Conservation (phyloP, 1,284 basidiomycete genomes). For the Salmacisia buchloeana region DNA sequence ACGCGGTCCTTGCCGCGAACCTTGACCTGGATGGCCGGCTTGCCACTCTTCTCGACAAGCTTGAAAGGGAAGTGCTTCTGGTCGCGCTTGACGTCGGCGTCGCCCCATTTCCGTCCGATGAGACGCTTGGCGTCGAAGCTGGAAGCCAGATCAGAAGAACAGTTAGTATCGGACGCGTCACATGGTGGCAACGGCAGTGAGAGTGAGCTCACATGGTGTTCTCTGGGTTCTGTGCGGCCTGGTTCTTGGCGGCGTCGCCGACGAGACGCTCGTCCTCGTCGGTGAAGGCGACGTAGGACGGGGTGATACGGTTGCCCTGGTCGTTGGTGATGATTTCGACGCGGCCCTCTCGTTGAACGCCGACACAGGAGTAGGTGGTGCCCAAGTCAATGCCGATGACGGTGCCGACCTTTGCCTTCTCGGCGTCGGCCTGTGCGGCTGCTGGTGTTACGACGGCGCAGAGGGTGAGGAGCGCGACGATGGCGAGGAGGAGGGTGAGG, state of each 20-base stretch:
- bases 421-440: slow-evolving; percentile 37
- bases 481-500: slow-evolving; percentile 7
- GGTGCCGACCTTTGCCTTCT: slow-evolving; percentile 64
- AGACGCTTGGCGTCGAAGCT: slow-evolving; percentile 91
- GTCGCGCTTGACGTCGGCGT: slow-evolving; percentile 55
- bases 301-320: slow-evolving; percentile 55
- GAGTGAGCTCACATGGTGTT: slow-evolving; percentile 65
- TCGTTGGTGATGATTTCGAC: slow-evolving; percentile 51
- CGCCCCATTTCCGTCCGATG: slow-evolving; percentile 61
- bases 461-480: slow-evolving; percentile 7
- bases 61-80: slow-evolving; percentile 49
- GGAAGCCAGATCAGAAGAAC: neutral
- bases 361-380: slow-evolving; percentile 57
- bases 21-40: slow-evolving; percentile 49
- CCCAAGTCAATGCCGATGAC: slow-evolving; percentile 76
- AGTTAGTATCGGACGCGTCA: neutral
- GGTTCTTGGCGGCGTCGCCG: slow-evolving; percentile 62
- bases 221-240: slow-evolving; percentile 68
- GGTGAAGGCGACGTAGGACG: slow-evolving; percentile 50
- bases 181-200: neutral
- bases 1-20: slow-evolving; percentile 41
- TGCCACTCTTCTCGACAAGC: slow-evolving; percentile 54
- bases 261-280: slow-evolving; percentile 77
- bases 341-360: slow-evolving; percentile 71
- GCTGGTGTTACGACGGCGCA: slow-evolving; percentile 12